These are phyloP conservation scores for Backusella tarrabulga DNA, from an alignment of 192 early-diverging fungal species.

Conservation along the genomic window DNA sequence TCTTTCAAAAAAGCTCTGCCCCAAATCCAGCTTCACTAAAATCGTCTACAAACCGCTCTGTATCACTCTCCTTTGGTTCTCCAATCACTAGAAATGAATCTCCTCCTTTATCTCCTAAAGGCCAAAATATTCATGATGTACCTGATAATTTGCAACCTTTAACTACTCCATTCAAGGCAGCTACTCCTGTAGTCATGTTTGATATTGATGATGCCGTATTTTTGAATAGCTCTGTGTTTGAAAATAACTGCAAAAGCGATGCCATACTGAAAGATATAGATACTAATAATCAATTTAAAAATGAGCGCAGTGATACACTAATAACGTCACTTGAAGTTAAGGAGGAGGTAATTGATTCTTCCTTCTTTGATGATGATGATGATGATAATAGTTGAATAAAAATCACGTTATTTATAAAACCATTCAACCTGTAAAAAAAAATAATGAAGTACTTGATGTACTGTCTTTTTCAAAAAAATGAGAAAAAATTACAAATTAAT, in stretches of 20 bases:
- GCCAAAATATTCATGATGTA: neutral
- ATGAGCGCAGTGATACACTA: neutral
- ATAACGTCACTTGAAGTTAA: neutral
- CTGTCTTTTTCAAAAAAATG: too few relatives aligned
- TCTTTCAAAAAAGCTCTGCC: constrained; percentile 15
- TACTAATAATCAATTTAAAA: neutral
- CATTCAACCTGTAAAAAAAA: neutral
- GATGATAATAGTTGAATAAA: neutral
- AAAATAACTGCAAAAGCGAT: neutral
- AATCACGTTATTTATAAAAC: neutral
- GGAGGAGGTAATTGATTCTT: neutral
- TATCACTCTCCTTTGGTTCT: constrained; percentile 10
- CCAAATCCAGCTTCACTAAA: neutral
- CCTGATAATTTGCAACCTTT: neutral
- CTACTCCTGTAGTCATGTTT: neutral
- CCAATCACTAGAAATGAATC: constrained; percentile 12
- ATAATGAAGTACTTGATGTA: neutral
- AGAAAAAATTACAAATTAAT: too few relatives aligned
- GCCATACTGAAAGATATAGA: neutral
- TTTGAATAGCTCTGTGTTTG: neutral
- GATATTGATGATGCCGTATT: neutral
- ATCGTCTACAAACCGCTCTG: neutral
- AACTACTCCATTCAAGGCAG: neutral
- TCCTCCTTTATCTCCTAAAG: constrained; percentile 23
- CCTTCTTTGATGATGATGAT: neutral